Base-by-base conservation (phyloP, 805 yeast genomes). In the Barnettozyma californica region DNA sequence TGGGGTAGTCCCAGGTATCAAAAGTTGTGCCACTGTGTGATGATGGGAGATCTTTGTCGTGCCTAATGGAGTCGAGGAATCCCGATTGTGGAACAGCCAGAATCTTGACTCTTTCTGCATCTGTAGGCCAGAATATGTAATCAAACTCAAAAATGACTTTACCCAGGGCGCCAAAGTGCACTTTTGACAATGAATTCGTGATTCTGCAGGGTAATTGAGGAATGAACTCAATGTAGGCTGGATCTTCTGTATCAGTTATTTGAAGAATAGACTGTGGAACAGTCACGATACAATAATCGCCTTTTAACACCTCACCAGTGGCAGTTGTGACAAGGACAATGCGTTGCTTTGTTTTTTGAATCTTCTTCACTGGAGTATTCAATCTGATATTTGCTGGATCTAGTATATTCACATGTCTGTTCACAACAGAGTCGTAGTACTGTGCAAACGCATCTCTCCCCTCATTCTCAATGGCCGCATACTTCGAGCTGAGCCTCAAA, bases 361-460 rank as follows among this genome's bases (percentile, higher is more conserved):
- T 49, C 41, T 75, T 63, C n/a, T 34, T 59, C 4, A 78, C 86
- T 41, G 67, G 75, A 2, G 73, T 67, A 14, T 70, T 65, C 20
- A 76, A 61, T 4, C 56, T 52, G 2, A 86, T 56, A 29, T 67
- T 61, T 0, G 67, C 64, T 3, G 53, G 6, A 10, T 81, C 76
- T 16, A 84, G 54, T 7, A 62, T 54, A 2, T 59, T 52, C 2
- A 62, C 61, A 26, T 80, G 71, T 45, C 76, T 68, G 7, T 78
- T 68, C 19, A 83, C 64, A 1, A 88, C 67, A 11, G 62, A 58
- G 43, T 72, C 77, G 63, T 82, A 84, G 54, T 77, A 74, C 44
- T 74, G 61, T 43, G 84, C 84, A 52, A 79, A 70, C n/a, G 90
- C 81, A 60, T 90, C 83, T 56, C 96, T 72, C 1, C 97, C 96